Conservation (phyloP, 2,329 filamentous ascomycete species). For the Metarhizium guizhouense region DNA sequence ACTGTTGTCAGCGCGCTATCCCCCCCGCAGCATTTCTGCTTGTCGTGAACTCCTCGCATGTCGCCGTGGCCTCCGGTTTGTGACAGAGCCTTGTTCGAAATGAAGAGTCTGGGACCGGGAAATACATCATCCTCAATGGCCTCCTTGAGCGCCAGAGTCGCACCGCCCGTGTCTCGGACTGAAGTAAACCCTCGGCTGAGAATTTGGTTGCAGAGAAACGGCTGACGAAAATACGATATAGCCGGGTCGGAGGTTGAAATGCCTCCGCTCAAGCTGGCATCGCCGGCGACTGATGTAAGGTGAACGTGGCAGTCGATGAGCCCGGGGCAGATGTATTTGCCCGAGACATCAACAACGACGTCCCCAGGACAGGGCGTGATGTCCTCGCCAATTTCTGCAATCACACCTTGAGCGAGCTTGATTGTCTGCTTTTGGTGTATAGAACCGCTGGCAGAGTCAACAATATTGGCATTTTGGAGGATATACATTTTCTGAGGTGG, state of each 20-base stretch:
- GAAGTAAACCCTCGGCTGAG: constrained; percentile 49
- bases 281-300: constrained; percentile 20
- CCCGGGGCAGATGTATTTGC: constrained; percentile 22
- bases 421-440: constrained; percentile 21
- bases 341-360: constrained; percentile 14
- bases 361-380: not conserved
- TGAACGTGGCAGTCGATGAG: constrained; percentile 26
- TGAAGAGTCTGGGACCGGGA: constrained; percentile 46
- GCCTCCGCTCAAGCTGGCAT: constrained; percentile 15
- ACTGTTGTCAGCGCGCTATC: constrained; percentile 3
- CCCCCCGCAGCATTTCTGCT: constrained; percentile 7
- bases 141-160: constrained; percentile 43
- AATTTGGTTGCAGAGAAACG: constrained; percentile 40
- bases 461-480: constrained; percentile 33
- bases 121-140: constrained; percentile 47
- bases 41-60: constrained; percentile 32
- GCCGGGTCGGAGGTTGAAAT: constrained; percentile 20
- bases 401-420: constrained; percentile 24
- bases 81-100: constrained; percentile 42
- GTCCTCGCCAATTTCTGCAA: constrained; percentile 16
- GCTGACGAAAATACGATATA: constrained; percentile 33
- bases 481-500: constrained; percentile 22
- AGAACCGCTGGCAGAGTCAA: constrained; percentile 28
- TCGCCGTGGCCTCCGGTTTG: constrained; percentile 53
- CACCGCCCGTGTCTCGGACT: constrained; percentile 49